Conservation (phyloP, 2,329 filamentous ascomycete species). For the Endothia cerciana region DNA sequence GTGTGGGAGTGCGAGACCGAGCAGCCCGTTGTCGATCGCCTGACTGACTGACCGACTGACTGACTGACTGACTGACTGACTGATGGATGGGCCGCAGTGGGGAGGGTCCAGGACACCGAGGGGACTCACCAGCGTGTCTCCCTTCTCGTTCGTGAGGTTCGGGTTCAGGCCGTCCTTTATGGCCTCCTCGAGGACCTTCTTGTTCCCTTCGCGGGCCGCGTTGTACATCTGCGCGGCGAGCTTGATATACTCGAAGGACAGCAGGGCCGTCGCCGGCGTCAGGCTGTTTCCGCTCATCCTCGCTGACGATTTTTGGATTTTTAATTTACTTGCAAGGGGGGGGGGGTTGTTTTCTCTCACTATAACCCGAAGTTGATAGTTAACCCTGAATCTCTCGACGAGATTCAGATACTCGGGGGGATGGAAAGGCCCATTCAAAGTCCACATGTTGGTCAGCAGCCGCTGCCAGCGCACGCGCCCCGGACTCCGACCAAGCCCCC, state of each 20-base stretch:
- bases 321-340: background rate
- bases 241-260: conserved; percentile 68
- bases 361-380: no score
- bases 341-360: background rate
- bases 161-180: conserved; percentile 66
- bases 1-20: background rate
- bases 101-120: background rate
- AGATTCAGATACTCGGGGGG: no score
- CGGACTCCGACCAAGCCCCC: no score
- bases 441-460: no score
- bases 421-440: no score
- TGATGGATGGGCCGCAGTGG: no score
- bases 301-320: background rate
- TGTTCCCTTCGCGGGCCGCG: conserved; percentile 63
- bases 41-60: background rate
- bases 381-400: no score
- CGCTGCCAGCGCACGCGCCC: no score
- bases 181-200: conserved; percentile 62
- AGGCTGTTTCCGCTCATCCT: conserved; percentile 5
- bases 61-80: background rate
- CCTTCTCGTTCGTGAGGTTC: conserved; percentile 74
- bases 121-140: conserved; percentile 66
- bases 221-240: conserved; percentile 71
- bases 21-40: background rate
- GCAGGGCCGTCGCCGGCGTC: conserved; percentile 28